Percentiles rank a stretch among this genome's conserved stretches.
phyloP scores from a whole-genome alignment of 2,329 filamentous ascomycete species.

The Alternaria arborescens region DNA sequence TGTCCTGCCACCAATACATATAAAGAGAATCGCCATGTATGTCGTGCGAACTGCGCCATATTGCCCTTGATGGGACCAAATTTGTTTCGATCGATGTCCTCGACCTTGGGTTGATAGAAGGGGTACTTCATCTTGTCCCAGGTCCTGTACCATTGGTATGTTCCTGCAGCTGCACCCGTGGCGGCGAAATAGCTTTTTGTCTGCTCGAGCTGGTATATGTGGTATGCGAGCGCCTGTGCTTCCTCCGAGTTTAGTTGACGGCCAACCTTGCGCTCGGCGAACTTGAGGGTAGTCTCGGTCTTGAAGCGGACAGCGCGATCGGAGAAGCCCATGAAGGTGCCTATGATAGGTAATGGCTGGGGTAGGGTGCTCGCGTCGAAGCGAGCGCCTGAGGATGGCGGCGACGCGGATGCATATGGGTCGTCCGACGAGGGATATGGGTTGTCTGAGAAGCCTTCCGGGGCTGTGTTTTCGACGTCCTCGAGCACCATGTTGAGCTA shows the following conservation, averaged over 20 bases:
- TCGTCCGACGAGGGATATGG: conserved; percentile 50
- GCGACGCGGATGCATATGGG: conserved; percentile 40
- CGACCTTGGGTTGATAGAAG: conserved; percentile 51
- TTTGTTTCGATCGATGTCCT: conserved; percentile 51
- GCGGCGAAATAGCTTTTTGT: conserved; percentile 52
- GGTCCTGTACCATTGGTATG: conserved; percentile 47
- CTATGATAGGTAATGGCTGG: conserved; percentile 47
- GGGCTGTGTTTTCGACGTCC: conserved; percentile 43
- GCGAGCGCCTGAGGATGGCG: conserved; percentile 24
- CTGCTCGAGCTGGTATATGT: conserved; percentile 50
- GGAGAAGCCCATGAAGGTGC: conserved; percentile 42
- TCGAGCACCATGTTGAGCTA: conserved; percentile 52
- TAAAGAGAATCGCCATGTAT: conserved; percentile 37
- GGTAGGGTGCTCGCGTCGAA: conserved; percentile 53
- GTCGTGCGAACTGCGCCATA: conserved; percentile 40
- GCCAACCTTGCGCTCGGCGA: conserved; percentile 45
- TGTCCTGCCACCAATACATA: conserved; percentile 39
- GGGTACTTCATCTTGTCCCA: conserved; percentile 52
- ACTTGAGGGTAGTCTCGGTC: conserved; percentile 44
- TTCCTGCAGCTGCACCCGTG: conserved; percentile 43
- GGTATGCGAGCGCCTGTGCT: conserved; percentile 53
- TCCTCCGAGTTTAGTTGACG: conserved; percentile 53
- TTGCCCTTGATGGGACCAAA: conserved; percentile 48
- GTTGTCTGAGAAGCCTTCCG: conserved; percentile 44
- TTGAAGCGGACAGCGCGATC: conserved; percentile 35